Base-by-base conservation (phyloP, 306 rosid species). In the Sicyos edulis region DNA sequence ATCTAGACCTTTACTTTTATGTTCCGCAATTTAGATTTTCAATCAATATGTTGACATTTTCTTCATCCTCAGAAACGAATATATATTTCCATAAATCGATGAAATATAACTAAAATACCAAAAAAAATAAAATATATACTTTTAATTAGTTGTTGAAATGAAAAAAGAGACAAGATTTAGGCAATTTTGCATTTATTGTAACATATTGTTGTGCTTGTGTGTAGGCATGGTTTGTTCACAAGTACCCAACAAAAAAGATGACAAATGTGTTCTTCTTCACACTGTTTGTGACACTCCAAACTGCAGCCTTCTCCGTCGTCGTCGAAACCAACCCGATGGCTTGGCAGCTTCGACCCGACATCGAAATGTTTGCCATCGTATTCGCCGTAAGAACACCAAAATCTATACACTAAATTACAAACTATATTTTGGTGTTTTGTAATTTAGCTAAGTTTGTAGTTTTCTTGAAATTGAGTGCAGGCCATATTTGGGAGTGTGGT, bases 211-310 rank as follows among this genome's bases (percentile, higher is more conserved):
- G 24, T 13, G 7, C 12, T 2, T 34, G 17, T 22, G 24, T 57
- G 24, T 71, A 82, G 83, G 63, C 86, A 32, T 72, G 73, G 29
- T 69, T 74, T 11, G 70, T 83, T 19, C 71, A 74, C 14, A 75
- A 77, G 22, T 77, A 73, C 47, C 86, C 86, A n/a, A 83, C 79
- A 34, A 83, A 83, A 44, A 77, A 83, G 34, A 70, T 79, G 57
- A 76, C 79, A 9, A 64, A 73, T 16, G 75, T 79, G 44, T 83
- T 83, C 79, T 77, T 83, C 79, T 79, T 77, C 79, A 76, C 79
- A 68, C 56, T 83, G 42, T 79, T 74, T 17, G 70, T 77, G 37
- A 74, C 83, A 4, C 59, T 74, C 47, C 81, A 76, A 77, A 73
- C 70, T 19, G 42, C 78, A 37, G 32, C 59, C 20, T 50, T 77